phyloP scores from a whole-genome alignment of 805 yeast genomes.

The Yarrowia porcina region DNA sequence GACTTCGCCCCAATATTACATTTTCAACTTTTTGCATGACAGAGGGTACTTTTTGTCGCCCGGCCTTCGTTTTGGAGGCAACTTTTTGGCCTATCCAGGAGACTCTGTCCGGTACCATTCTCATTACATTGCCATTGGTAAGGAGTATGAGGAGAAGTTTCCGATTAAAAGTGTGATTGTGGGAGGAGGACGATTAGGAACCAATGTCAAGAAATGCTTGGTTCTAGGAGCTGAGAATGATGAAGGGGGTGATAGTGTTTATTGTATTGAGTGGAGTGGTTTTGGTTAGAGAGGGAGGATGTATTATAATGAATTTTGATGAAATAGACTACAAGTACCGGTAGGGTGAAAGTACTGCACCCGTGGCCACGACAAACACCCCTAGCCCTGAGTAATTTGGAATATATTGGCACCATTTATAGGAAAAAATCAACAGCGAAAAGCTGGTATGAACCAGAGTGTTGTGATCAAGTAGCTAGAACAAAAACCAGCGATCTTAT shows the following conservation, averaged over 20 bases:
- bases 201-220: slow-evolving; percentile 87
- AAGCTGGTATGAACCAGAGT: too few species aligned
- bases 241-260: slow-evolving; percentile 42
- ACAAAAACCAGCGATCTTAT: too few species aligned
- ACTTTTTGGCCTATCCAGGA: slow-evolving; percentile 87
- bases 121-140: slow-evolving; percentile 65
- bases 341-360: too few species aligned
- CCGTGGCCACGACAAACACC: too few species aligned
- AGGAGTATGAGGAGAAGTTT: slow-evolving; percentile 50
- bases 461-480: too few species aligned
- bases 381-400: too few species aligned
- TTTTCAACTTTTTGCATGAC: slow-evolving; percentile 45
- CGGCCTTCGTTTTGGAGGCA: slow-evolving; percentile 89
- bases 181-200: slow-evolving; percentile 87
- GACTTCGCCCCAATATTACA: slow-evolving; percentile 33
- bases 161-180: slow-evolving; percentile 54
- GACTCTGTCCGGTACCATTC: slow-evolving; percentile 91
- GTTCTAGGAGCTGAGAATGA: slow-evolving; percentile 43
- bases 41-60: slow-evolving; percentile 63
- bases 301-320: neutral
- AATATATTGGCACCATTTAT: too few species aligned
- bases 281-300: slow-evolving; percentile 54
- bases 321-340: too few species aligned
- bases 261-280: slow-evolving; percentile 94
- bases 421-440: too few species aligned